Conservation (phyloP, 1,139 yeast species). For the Casaregolazyma suthepensis region DNA sequence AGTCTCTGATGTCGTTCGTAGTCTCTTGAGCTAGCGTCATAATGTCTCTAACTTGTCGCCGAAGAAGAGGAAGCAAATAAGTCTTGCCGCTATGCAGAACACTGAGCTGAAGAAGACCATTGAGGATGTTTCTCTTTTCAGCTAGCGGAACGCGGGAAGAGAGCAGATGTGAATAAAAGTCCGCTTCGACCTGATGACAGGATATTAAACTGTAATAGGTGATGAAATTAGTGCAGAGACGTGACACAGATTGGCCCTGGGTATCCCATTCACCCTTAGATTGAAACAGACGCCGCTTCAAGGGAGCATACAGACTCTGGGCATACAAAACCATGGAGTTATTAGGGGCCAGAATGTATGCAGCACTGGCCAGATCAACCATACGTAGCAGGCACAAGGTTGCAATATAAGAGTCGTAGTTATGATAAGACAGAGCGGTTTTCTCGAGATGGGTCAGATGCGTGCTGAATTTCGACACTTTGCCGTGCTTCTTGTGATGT, state of each 20-base stretch:
- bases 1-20: constrained; percentile 14
- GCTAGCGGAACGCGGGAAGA: constrained; percentile 6
- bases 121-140: constrained; percentile 18
- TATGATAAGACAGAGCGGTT: constrained; percentile 15
- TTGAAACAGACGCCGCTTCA: constrained; percentile 25
- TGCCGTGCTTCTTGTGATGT: background rate
- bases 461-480: background rate
- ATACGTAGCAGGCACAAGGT: constrained; percentile 22
- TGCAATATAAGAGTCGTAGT: constrained; percentile 38
- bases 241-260: constrained; percentile 19
- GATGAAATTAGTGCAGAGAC: constrained; percentile 23
- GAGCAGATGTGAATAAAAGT: constrained; percentile 13
- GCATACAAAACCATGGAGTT: constrained; percentile 46
- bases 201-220: constrained; percentile 16
- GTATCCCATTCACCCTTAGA: constrained; percentile 20
- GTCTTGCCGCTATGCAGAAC: constrained; percentile 16
- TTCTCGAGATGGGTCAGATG: constrained; percentile 5
- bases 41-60: constrained; percentile 11
- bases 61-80: constrained; percentile 12
- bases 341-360: constrained; percentile 41
- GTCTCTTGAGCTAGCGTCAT: constrained; percentile 13
- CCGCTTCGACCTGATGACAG: constrained; percentile 13
- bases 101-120: constrained; percentile 18
- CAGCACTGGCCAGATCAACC: constrained; percentile 38
- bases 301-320: constrained; percentile 33